phyloP scores from a whole-genome alignment of 768 basidiomycete species.

The Pulveroboletus frians region DNA sequence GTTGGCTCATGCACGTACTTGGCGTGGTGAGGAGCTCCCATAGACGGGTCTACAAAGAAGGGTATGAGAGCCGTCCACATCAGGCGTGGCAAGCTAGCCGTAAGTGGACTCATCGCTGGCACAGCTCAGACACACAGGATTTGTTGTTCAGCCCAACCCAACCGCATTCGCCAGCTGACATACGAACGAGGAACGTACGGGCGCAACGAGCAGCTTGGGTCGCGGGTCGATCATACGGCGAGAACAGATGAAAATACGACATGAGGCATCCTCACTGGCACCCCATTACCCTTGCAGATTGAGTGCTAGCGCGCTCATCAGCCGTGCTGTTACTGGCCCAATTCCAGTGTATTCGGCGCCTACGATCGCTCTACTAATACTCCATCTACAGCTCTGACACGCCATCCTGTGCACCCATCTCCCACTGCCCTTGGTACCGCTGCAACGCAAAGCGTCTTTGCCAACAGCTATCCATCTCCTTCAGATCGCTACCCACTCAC shows the following conservation, averaged over 20 bases:
- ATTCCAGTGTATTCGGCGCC: conserved; percentile 6
- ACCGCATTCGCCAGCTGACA: conserved; percentile 37
- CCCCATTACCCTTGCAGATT: neutral
- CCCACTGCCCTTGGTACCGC: neutral
- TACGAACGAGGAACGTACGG: conserved; percentile 21
- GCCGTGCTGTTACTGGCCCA: conserved; percentile 19
- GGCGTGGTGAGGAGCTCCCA: neutral
- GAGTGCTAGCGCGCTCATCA: neutral
- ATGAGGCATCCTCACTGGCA: neutral
- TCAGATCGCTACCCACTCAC: neutral
- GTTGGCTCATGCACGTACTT: neutral
- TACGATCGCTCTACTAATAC: neutral
- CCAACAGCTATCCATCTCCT: conserved; percentile 17
- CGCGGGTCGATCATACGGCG: neutral
- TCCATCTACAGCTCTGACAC: neutral
- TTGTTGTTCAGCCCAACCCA: conserved; percentile 46
- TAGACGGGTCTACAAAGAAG: too few species aligned
- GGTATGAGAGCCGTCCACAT: too few species aligned
- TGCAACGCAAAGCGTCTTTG: conserved; percentile 20
- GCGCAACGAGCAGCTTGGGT: conserved; percentile 17
- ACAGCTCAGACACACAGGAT: too few species aligned
- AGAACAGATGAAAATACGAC: conserved; percentile 4
- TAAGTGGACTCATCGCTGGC: too few species aligned
- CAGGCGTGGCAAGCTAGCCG: too few species aligned
- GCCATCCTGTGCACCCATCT: neutral